Evolutionary conservation across 306 rosid species (phyloP), one percentile per base, ranked within the genome.

Genomic region (Arachis hypogaea): DNA sequence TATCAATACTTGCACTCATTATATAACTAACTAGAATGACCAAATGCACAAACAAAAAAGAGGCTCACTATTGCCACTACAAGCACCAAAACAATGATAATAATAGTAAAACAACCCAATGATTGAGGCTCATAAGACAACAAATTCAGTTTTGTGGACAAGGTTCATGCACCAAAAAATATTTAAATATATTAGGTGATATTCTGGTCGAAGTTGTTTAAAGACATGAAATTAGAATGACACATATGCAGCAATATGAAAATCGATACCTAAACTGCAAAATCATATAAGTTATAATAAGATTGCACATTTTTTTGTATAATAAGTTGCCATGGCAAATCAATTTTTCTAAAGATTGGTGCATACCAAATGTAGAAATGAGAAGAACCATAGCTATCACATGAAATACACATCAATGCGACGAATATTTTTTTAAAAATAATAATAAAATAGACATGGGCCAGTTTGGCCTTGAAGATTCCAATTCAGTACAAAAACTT

Each of bases 1-100:
- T 70, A 84, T 90, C 85, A 90, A 83, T 78, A 85, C 66, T 66
- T 68, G 77, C 70, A 59, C 42, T 61, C 74, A 72, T 56, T 58
- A 75, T 7, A 67, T 60, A 66, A 59, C 49, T 7, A 70, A 73
- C 59, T n/a, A 51, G 64, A 56, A 52, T 56, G 42, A 65, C 67
- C 59, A 36, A 63, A 82, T 65, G 9, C 9, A 43, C 7, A 43
- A 43, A 5, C 7, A 43, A 43, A 43, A 43, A 43, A 43, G 9
- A 43, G 46, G 1, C 46, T 43, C 7, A 43, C 7, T 43, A 58
- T 59, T 66, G 68, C 66, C 28, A 54, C 61, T 68, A 36, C 44
- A 65, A 63, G 77, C 74, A 83, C 65, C 71, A 63, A 50, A 42
- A 51, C 41, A 72, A 45, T 3, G 28, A 74, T 59, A 49, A 60